Percentiles rank a stretch among this genome's conserved stretches.
Evolutionary conservation across 768 basidiomycete species (phyloP).

Genomic region (Kwoniella mangroviensis): DNA sequence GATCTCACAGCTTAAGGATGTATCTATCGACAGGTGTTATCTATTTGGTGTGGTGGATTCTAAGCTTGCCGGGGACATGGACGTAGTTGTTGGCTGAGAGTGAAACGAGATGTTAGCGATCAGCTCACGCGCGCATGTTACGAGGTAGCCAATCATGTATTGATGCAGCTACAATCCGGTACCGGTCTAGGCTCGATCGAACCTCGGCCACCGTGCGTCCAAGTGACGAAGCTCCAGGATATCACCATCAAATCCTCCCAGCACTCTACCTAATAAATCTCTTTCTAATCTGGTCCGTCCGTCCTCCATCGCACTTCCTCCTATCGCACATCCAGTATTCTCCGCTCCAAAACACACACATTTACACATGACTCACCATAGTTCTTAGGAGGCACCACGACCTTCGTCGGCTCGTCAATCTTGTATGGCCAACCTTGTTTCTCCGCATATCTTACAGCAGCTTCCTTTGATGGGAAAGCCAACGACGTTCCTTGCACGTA

Average conservation of each 20-base stretch:
- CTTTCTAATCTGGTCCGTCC: too few species aligned
- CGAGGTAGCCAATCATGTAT: too few species aligned
- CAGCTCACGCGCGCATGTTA: not conserved
- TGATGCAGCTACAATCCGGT: too few species aligned
- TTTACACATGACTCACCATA: constrained; percentile 50
- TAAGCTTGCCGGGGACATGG: constrained; percentile 73
- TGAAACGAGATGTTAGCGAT: constrained; percentile 64
- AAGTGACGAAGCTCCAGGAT: too few species aligned
- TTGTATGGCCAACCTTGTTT: constrained; percentile 98
- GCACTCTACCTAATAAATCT: too few species aligned
- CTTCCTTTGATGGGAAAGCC: constrained; percentile 82
- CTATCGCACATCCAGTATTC: too few species aligned
- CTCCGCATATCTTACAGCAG: constrained; percentile 92
- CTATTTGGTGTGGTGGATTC: constrained; percentile 91
- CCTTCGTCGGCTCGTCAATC: constrained; percentile 65
- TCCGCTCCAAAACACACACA: too few species aligned
- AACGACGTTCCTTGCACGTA: constrained; percentile 91
- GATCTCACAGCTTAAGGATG: not conserved
- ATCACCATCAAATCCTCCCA: too few species aligned
- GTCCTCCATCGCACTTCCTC: too few species aligned
- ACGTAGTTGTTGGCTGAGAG: constrained; percentile 93
- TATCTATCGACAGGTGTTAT: constrained; percentile 30
- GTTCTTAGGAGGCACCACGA: constrained; percentile 58
- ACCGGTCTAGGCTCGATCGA: too few species aligned
- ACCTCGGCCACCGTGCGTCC: too few species aligned